Base-by-base conservation (phyloP, 345 rosid genomes). In the Eucalyptus regnans region DNA sequence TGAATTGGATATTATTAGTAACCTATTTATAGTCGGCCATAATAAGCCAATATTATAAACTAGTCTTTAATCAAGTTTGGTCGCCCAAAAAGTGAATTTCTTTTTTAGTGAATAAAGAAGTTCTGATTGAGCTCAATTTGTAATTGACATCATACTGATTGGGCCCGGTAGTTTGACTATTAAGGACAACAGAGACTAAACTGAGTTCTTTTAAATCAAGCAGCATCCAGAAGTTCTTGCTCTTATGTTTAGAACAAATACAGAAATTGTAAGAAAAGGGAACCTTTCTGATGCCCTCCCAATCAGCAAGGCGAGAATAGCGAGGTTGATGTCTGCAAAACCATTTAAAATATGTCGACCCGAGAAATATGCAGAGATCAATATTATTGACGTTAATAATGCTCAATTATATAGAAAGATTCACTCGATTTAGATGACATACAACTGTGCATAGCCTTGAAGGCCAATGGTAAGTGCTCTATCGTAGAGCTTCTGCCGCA, bases 231-330 rank as follows among this genome's bases (percentile, higher is more conserved):
- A 7, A 29, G 81, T 22, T 71, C n/a, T 76, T 68, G 50, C 27
- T 64, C 56, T 52, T 46, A 76, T 46, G 86, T 29, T 50, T 68
- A 86, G 18, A 80, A 54, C 64, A 50, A n/a, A 84, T 49, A 88
- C 80, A 86, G 86, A 88, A 86, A 87, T 48, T 31, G 27, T 87
- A 85, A 87, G 88, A 86, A 87, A 88, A 86, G 86, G 93, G 50
- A 88, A 97, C 99, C 98, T 90, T 96, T 91, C 89, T 93, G 46
- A 97, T 97, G 93, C 99, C 99, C 91, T 97, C 99, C 99, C 99
- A 97, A 87, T 97, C 95, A 86, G 99, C 98, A 90, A 97, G 98
- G 87, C 96, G 95, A 90, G 98, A 86, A 92, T 94, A 96, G 41
- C n/a, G 97, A 90, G 98, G 96, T 91, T 97, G 95, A 88, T 97